Percentiles rank a stretch among this genome's conserved stretches.
phyloP scores from a whole-genome alignment of 2,329 filamentous ascomycete species.

The Colletotrichum zoysiae region DNA sequence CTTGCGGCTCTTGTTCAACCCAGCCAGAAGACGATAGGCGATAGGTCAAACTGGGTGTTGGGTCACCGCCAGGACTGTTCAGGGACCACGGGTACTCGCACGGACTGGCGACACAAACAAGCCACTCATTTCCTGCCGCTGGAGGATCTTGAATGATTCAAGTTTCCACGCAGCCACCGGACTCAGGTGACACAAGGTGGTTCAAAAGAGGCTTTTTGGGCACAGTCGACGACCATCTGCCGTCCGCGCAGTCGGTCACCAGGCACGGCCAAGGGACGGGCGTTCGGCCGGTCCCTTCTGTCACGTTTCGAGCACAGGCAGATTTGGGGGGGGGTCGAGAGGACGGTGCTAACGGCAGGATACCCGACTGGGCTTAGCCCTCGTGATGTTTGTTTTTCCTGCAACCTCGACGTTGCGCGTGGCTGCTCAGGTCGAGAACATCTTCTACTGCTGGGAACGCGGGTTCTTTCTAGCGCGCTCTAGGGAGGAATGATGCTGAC shows the following conservation, averaged over 20 bases:
- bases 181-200: slow-evolving; percentile 4
- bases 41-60: background rate
- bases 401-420: background rate
- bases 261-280: background rate
- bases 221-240: background rate
- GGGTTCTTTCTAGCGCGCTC: background rate
- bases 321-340: background rate
- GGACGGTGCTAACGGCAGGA: background rate
- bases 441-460: background rate
- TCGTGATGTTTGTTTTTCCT: background rate
- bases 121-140: slow-evolving; percentile 31
- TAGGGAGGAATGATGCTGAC: background rate
- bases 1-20: background rate
- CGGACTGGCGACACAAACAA: slow-evolving; percentile 7
- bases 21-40: background rate
- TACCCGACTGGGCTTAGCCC: background rate
- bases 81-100: slow-evolving; percentile 20
- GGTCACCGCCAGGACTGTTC: background rate
- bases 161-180: slow-evolving; percentile 12
- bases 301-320: slow-evolving; percentile 10
- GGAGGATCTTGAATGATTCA: slow-evolving; percentile 4
- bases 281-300: background rate
- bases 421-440: background rate
- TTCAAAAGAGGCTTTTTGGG: background rate
- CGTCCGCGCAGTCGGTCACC: background rate